phyloP scores from a whole-genome alignment of 2,329 filamentous ascomycete species.

The Penicillium sp. region DNA sequence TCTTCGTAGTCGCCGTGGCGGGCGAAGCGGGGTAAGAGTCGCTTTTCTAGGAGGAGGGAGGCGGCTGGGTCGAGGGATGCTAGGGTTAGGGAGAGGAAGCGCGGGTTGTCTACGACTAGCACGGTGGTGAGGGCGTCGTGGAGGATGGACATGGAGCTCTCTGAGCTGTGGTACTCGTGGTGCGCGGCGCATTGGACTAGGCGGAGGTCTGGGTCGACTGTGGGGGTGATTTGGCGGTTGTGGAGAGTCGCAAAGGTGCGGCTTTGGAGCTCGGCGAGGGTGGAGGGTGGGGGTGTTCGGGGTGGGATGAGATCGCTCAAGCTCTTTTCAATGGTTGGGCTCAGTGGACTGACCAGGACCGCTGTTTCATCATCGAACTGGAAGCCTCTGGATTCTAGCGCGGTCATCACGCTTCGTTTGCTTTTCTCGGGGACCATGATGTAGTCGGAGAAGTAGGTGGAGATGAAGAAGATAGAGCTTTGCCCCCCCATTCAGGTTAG shows the following conservation, averaged over 20 bases:
- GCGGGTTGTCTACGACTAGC: conserved; percentile 44
- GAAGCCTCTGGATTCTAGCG: conserved; percentile 78
- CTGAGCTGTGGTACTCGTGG: conserved; percentile 43
- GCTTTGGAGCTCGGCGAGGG: conserved; percentile 74
- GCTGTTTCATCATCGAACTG: conserved; percentile 72
- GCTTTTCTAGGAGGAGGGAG: conserved; percentile 48
- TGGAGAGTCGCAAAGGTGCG: conserved; percentile 84
- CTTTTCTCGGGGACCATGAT: conserved; percentile 82
- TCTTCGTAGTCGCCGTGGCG: conserved; percentile 52
- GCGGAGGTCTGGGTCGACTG: conserved; percentile 66
- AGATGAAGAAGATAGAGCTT: conserved; percentile 94
- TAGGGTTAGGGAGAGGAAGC: conserved; percentile 51
- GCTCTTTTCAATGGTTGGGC: conserved; percentile 30
- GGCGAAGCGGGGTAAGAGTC: conserved; percentile 66
- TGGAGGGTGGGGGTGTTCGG: conserved; percentile 74
- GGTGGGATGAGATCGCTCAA: conserved; percentile 45
- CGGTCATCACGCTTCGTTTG: conserved; percentile 71
- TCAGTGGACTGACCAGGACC: conserved; percentile 61
- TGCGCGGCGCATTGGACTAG: conserved; percentile 81
- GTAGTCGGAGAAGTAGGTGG: conserved; percentile 96
- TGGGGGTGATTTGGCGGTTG: conserved; percentile 72
- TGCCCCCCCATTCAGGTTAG: conserved; percentile 13
- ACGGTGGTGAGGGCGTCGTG: conserved; percentile 41
- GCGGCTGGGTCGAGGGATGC: conserved; percentile 48
- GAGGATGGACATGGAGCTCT: conserved; percentile 41